Percentiles rank a stretch among this genome's conserved stretches.
These are phyloP conservation scores for Keqinozyma sinolaborantium DNA, from an alignment of 1,139 yeast species.

Conservation along the genomic window DNA sequence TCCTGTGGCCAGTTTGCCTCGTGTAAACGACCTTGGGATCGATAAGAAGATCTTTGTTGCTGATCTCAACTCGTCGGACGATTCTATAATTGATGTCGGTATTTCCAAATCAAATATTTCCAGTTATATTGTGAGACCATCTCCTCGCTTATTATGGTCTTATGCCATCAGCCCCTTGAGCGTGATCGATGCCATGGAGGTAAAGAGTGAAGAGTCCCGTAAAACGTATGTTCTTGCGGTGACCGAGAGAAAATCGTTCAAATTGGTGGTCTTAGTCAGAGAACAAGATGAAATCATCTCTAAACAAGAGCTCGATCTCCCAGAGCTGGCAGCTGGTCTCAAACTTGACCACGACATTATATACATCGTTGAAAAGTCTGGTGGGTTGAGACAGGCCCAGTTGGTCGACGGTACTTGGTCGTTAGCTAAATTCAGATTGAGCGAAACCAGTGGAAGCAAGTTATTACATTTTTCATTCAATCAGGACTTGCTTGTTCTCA, in stretches of 20 bases:
- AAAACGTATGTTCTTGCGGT: slow-evolving; percentile 38
- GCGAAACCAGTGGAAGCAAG: slow-evolving; percentile 2
- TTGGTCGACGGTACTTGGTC: slow-evolving; percentile 18
- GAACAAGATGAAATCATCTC: slow-evolving; percentile 21
- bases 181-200: slow-evolving; percentile 42
- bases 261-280: slow-evolving; percentile 25
- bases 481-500: slow-evolving; percentile 21
- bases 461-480: slow-evolving; percentile 2
- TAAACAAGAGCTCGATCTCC: slow-evolving; percentile 11
- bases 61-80: slow-evolving; percentile 18
- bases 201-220: slow-evolving; percentile 20
- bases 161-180: slow-evolving; percentile 66
- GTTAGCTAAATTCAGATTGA: neutral
- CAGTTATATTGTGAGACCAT: slow-evolving; percentile 69
- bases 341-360: slow-evolving; percentile 29
- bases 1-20: slow-evolving; percentile 37
- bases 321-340: slow-evolving; percentile 27
- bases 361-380: slow-evolving; percentile 39
- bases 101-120: slow-evolving; percentile 76
- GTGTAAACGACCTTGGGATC: slow-evolving; percentile 34
- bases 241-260: slow-evolving; percentile 44
- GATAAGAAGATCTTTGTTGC: slow-evolving; percentile 31
- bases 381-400: slow-evolving; percentile 26
- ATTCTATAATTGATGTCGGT: slow-evolving; percentile 50
- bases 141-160: slow-evolving; percentile 77